A percentile compares a stretch with the other conserved stretches of the same genome.
These are phyloP conservation scores for Lupinus albus DNA, from an alignment of 306 rosid species.

Conservation along the genomic window DNA sequence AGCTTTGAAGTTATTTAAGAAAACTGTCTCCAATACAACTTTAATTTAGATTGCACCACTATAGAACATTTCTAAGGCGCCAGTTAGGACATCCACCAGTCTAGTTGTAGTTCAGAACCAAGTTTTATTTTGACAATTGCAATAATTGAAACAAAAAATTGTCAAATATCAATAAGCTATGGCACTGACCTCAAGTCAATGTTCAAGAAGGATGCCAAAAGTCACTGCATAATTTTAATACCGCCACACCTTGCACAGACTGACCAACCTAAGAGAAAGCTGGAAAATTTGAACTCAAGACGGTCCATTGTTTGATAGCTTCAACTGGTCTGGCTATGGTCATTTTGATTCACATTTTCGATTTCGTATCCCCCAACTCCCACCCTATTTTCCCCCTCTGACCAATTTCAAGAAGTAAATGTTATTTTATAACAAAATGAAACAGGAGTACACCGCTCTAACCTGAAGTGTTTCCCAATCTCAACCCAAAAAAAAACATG, in stretches of 20 bases:
- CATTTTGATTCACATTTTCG: neutral
- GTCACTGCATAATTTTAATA: too few species aligned
- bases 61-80: too few species aligned
- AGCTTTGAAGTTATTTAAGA: too few species aligned
- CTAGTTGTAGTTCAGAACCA: neutral
- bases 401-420: neutral
- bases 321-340: too few species aligned
- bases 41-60: too few species aligned
- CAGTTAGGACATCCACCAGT: neutral
- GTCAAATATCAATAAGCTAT: neutral
- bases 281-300: too few species aligned
- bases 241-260: too few species aligned
- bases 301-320: too few species aligned
- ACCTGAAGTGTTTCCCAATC: too few species aligned
- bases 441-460: neutral
- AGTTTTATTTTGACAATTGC: neutral
- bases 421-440: neutral
- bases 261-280: too few species aligned
- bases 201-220: neutral
- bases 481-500: too few species aligned
- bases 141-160: neutral
- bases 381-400: neutral
- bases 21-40: too few species aligned
- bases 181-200: neutral
- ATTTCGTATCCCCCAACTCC: constrained; percentile 12